These are phyloP conservation scores for Guyanaporus albipodus DNA, from an alignment of 768 basidiomycete species.

Conservation along the genomic window DNA sequence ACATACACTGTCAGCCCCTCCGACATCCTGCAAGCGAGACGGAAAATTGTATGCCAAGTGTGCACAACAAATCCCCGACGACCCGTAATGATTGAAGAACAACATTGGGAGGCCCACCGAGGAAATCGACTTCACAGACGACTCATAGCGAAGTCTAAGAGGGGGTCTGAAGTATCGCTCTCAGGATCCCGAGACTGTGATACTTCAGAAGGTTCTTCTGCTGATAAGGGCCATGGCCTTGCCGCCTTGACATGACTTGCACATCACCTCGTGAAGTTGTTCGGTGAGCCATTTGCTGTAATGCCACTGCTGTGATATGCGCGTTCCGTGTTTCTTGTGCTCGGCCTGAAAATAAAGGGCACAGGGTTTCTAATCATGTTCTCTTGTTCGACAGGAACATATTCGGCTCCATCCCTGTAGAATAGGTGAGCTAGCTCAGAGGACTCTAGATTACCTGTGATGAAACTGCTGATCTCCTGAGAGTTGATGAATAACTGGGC, in stretches of 20 bases:
- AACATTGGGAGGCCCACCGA: conserved; percentile 54
- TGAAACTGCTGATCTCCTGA: conserved; percentile 6
- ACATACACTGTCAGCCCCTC: conserved; percentile 46
- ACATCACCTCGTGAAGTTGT: conserved; percentile 7
- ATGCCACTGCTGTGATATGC: background rate
- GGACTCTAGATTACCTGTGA: background rate
- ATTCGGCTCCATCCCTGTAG: background rate
- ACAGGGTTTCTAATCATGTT: background rate
- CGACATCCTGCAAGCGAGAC: conserved; percentile 50
- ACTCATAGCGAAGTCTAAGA: conserved; percentile 34
- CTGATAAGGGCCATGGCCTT: background rate
- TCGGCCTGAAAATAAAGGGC: background rate
- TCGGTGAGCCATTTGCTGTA: conserved; percentile 8
- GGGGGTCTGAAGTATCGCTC: conserved; percentile 1
- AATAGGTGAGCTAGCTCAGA: background rate
- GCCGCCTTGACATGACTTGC: conserved; percentile 1
- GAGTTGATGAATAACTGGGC: conserved; percentile 6
- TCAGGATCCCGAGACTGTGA: background rate
- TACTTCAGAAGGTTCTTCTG: conserved; percentile 2
- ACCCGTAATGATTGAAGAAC: conserved; percentile 62
- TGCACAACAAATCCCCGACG: conserved; percentile 56
- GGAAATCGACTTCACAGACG: conserved; percentile 53
- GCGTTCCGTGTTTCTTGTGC: background rate
- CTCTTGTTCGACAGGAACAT: background rate
- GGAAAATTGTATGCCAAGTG: conserved; percentile 53